A percentile compares a stretch with the other conserved stretches of the same genome.
These are phyloP conservation scores for Hanseniaspora lachancei DNA, from an alignment of 805 yeast species.

Conservation along the genomic window DNA sequence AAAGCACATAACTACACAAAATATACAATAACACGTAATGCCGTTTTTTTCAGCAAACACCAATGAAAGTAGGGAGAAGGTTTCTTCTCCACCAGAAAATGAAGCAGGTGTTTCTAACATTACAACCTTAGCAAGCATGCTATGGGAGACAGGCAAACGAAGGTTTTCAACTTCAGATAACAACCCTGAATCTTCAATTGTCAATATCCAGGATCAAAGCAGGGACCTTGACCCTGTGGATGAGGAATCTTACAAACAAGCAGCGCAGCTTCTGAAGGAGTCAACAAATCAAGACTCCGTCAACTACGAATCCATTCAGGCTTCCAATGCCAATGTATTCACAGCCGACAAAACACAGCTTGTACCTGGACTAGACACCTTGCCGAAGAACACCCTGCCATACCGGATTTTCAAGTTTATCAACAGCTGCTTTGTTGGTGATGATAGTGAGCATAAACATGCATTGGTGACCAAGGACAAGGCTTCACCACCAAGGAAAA, in stretches of 20 bases:
- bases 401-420: not conserved
- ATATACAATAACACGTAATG: not conserved
- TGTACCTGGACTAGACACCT: not conserved
- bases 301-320: not conserved
- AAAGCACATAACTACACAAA: too few species aligned
- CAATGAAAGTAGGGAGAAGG: not conserved
- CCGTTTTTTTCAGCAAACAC: not conserved
- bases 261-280: slow-evolving; percentile 1
- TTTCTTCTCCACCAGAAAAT: not conserved
- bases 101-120: not conserved
- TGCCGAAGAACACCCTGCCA: not conserved
- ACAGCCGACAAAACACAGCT: slow-evolving; percentile 1
- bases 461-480: not conserved
- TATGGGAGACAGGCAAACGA: slow-evolving; percentile 9
- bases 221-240: not conserved
- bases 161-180: slow-evolving; percentile 1
- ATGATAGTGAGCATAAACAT: not conserved
- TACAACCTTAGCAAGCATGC: not conserved
- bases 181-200: too few species aligned
- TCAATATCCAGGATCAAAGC: not conserved
- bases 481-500: slow-evolving; percentile 33
- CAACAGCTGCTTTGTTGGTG: not conserved
- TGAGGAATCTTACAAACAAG: slow-evolving; percentile 7
- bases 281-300: slow-evolving; percentile 4
- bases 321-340: not conserved